Base-by-base conservation (phyloP, 2,329 filamentous ascomycete species). In the Dendryphion nanum region DNA sequence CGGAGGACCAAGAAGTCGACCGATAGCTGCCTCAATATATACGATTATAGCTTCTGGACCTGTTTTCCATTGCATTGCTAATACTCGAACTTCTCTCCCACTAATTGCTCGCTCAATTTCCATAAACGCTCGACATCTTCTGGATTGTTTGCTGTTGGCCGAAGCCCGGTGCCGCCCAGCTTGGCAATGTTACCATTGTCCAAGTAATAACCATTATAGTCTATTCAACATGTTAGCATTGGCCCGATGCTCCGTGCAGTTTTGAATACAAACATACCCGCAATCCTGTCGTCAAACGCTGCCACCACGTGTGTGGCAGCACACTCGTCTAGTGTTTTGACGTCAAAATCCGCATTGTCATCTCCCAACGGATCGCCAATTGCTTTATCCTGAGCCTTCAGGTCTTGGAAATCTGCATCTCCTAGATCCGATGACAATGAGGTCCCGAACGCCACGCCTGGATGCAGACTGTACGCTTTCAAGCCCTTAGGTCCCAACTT, bases 261-360 rank as follows among this genome's bases (percentile, higher is more conserved):
- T 26, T 10, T n/a, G 10, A 26, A n/a, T n/a, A 26, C 23, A 23
- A 36, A 24, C n/a, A 14, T 31, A 42, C 32, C 38, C 10, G 50
- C 35, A 3, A 63, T 19, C 18, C 55, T 43, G 2, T 50, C 44
- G 40, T 58, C 55, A 42, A 63, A 66, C 6, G 58, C 56, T 6
- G 56, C 55, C 19, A 51, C 50, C 12, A 61, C 55, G 44, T 59
- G 57, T 33, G 59, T 60, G 20, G 59, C 54, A 2, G 53, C 41
- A 18, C 57, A 57, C 37, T 60, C 49, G 28, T 63, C 55, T 5
- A 54, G 31, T 7, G 29, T 54, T 45, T 63, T 61, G 1, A 51
- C 2, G 23, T 54, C 44, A 15, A 59, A 48, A 6, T 10, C 20
- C 3, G 12, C 14, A 6, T 40, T 42, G 2, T 33, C 38, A 21